Base-by-base conservation (phyloP, 495 filamentous ascomycete genomes). In the Neurospora intermedia region DNA sequence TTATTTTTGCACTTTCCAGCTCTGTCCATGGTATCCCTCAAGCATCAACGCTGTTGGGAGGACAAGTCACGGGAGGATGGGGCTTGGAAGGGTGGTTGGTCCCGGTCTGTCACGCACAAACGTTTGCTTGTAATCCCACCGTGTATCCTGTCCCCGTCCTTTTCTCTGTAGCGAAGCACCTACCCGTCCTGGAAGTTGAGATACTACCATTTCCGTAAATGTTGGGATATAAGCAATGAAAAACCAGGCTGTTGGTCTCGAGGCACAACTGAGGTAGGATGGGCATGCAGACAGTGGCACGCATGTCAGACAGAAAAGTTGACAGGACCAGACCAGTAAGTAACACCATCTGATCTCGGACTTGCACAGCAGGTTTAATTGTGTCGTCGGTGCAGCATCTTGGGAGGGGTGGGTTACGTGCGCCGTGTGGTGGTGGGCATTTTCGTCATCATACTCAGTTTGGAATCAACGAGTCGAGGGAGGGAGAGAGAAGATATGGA, bases 161-260 rank as follows among this genome's bases (percentile, higher is more conserved):
- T 35, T 66, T 7, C 23, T 66, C 35, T 66, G 6, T 27, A 31
- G 27, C 20, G 16, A 62, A 54, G 69, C 59, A 75, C 72, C 74
- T 75, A 75, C 74, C 74, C 69, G 54, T 75, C 74, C 74, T 59
- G 74, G 72, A 75, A 75, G 59, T 43, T 18, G 10, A 69, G 54
- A 66, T 35, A 27, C 54, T 11, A 62, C 23, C 54, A 31, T 23
- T 62, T 31, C 20, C 11, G 54, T 23, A 62, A 66, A 35, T 66
- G 31, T 35, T 35, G 54, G 27, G 27, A 66, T 66, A 35, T 35
- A 66, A 66, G 27, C 54, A 62, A 62, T 62, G 6, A 4, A 35
- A 62, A 62, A 18, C 54, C 27, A 62, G 27, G 54, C 54, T 69
- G 31, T 31, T 54, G 69, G 59, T 27, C 46, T 72, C 35, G 73